Conservation (phyloP, 352 stramenopile species). For the Pythium volutum region DNA sequence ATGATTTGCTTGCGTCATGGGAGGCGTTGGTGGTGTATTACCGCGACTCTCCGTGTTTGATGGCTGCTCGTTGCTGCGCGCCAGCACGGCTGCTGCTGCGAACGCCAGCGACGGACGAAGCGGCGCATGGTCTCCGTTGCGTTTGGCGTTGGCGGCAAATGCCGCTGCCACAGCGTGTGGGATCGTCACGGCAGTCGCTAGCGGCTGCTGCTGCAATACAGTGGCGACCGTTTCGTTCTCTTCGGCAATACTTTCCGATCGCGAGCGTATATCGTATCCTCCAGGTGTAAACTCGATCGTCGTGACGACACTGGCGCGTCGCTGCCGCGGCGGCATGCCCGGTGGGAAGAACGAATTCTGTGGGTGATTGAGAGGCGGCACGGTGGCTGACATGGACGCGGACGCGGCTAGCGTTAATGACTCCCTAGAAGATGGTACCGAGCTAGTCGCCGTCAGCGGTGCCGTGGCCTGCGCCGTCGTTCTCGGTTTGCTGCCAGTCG, state of each 20-base stretch:
- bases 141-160: not conserved
- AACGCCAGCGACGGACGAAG: conserved; percentile 20
- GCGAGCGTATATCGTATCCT: conserved; percentile 10
- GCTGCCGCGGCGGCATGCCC: conserved; percentile 2
- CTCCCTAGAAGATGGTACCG: not conserved
- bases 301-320: conserved; percentile 22
- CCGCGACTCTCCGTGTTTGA: not conserved
- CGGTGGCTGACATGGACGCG: not conserved
- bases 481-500: not conserved
- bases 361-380: not conserved
- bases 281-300: conserved; percentile 23
- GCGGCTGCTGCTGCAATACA: not conserved
- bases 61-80: not conserved
- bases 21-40: not conserved
- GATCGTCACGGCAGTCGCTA: not conserved
- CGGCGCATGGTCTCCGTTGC: not conserved
- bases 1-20: not conserved
- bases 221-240: not conserved
- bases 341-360: not conserved
- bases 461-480: not conserved
- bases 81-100: conserved; percentile 7
- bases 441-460: not conserved
- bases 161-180: conserved; percentile 1
- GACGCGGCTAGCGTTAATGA: not conserved
- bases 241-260: conserved; percentile 1